Evolutionary conservation across 1,284 basidiomycete species (phyloP).

Genomic region (Trichosporon inkin): DNA sequence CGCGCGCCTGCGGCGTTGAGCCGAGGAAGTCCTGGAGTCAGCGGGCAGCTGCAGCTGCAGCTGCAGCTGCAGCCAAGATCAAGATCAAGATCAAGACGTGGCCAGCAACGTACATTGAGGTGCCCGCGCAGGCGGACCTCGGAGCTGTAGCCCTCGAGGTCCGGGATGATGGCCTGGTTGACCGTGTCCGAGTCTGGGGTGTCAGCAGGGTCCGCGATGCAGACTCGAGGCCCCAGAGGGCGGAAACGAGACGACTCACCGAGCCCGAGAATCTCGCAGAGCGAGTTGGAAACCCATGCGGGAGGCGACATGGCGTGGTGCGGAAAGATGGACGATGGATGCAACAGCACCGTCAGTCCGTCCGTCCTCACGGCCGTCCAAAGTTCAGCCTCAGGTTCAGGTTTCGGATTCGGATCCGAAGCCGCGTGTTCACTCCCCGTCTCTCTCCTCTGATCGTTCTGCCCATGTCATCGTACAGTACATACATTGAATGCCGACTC

Average conservation of each 20-base stretch:
- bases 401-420: not conserved
- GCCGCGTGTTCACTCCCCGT: too few relatives aligned
- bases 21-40: conserved; percentile 46
- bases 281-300: conserved; percentile 40
- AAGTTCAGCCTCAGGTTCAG: not conserved
- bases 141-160: conserved; percentile 36
- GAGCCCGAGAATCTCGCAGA: conserved; percentile 37
- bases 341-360: not conserved
- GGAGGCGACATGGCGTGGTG: conserved; percentile 22
- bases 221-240: not conserved
- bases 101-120: conserved; percentile 29
- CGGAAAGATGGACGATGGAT: not conserved
- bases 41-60: not conserved
- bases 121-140: conserved; percentile 37
- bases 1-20: conserved; percentile 31
- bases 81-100: not conserved
- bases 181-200: conserved; percentile 44
- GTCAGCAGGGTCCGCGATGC: not conserved
- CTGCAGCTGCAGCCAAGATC: too few relatives aligned
- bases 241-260: conserved; percentile 27
- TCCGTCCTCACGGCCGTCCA: not conserved
- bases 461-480: not conserved
- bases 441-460: too few relatives aligned
- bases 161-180: conserved; percentile 40
- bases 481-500: not conserved